phyloP scores from a whole-genome alignment of 2,329 filamentous ascomycete genomes.

The Claviceps humidiphila region DNA sequence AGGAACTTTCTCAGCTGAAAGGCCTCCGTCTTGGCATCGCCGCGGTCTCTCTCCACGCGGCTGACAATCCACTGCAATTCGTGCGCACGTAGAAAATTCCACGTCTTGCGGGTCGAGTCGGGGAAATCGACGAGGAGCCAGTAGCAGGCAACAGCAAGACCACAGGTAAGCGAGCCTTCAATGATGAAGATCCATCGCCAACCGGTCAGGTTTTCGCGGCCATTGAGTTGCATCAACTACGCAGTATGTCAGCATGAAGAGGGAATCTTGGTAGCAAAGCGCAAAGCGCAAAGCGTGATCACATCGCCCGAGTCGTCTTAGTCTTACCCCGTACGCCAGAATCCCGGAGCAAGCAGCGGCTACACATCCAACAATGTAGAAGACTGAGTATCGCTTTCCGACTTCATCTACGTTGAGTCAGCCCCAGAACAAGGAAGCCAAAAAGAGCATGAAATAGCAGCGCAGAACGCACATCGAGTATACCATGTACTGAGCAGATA shows the following conservation, averaged over 20 bases:
- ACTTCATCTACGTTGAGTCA: conserved; percentile 39
- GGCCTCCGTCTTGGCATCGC: conserved; percentile 39
- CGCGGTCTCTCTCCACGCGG: conserved; percentile 43
- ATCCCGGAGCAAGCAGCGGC: conserved; percentile 56
- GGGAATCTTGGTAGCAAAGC: too few species aligned
- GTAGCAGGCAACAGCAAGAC: conserved; percentile 36
- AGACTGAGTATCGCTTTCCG: conserved; percentile 54
- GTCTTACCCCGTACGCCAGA: conserved; percentile 48
- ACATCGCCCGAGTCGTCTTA: too few species aligned
- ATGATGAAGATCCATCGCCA: conserved; percentile 58
- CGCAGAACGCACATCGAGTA: conserved; percentile 39
- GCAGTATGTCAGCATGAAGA: background rate
- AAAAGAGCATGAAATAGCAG: conserved; percentile 18
- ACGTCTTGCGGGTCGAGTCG: conserved; percentile 36
- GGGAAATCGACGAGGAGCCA: conserved; percentile 52
- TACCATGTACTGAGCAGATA: conserved; percentile 67
- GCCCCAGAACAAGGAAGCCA: conserved; percentile 34
- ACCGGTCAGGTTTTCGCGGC: conserved; percentile 38
- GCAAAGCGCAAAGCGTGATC: too few species aligned
- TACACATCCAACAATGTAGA: conserved; percentile 56
- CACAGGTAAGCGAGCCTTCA: conserved; percentile 39
- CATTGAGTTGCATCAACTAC: conserved; percentile 48
- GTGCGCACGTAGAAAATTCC: conserved; percentile 37
- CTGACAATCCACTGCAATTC: conserved; percentile 41
- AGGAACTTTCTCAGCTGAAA: conserved; percentile 38